Evolutionary conservation across 345 rosid species (phyloP).

Genomic region (Brassica nigra): DNA sequence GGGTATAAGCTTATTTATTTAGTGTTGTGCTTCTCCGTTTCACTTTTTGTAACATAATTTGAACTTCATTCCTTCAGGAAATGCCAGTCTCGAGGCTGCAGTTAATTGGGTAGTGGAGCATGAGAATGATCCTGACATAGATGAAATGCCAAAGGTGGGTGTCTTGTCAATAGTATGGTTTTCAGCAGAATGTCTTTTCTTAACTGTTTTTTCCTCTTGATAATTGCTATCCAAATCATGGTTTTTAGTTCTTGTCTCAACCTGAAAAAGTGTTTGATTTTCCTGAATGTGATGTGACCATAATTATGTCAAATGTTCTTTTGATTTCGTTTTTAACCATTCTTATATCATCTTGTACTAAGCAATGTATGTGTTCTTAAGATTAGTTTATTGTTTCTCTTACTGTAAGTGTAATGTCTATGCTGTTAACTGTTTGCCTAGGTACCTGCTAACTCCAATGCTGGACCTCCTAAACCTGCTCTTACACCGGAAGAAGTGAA

Average conservation of each 20-base stretch:
- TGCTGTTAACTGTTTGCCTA: slow-evolving; percentile 27
- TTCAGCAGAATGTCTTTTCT: slow-evolving; percentile 10
- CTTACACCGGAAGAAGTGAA: slow-evolving; percentile 91
- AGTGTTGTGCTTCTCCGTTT: neutral
- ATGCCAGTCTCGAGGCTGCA: slow-evolving; percentile 83
- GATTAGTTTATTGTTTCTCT: slow-evolving; percentile 7
- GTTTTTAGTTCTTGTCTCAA: slow-evolving; percentile 18
- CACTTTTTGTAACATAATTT: slow-evolving; percentile 19
- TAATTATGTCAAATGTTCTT: neutral
- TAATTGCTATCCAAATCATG: neutral
- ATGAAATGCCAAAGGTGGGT: slow-evolving; percentile 85
- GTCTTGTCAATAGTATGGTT: slow-evolving; percentile 3
- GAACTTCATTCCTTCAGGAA: slow-evolving; percentile 54
- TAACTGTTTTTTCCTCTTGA: slow-evolving; percentile 3
- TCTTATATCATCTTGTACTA: neutral
- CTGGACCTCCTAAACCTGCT: slow-evolving; percentile 67
- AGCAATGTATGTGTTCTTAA: slow-evolving; percentile 15
- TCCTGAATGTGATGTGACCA: slow-evolving; percentile 1
- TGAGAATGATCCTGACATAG: slow-evolving; percentile 86
- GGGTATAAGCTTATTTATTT: too few species aligned
- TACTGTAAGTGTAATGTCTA: neutral
- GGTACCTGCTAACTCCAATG: slow-evolving; percentile 71
- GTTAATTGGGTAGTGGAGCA: slow-evolving; percentile 98
- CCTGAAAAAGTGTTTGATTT: slow-evolving; percentile 1
- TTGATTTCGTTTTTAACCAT: neutral